Conservation (phyloP, 768 basidiomycete species). For the Mycena alexandri region DNA sequence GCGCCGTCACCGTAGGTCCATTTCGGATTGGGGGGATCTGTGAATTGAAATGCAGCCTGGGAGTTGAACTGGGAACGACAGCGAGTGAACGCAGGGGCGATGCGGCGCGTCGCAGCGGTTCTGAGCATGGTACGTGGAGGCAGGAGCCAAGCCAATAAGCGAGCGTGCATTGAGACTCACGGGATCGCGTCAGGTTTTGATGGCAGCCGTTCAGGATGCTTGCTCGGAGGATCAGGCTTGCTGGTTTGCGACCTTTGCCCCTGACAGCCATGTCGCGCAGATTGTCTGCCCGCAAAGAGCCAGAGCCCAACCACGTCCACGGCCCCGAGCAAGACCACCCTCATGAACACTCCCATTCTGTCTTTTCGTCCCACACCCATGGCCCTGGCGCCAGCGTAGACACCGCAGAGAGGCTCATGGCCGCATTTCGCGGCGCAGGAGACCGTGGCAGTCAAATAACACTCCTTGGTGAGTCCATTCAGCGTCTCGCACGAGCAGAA, state of each 20-base stretch:
- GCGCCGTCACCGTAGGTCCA: conserved; percentile 60
- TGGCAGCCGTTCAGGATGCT: neutral
- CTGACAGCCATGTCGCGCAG: conserved; percentile 16
- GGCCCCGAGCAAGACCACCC: conserved; percentile 53
- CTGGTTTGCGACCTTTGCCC: neutral
- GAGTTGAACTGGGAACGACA: conserved; percentile 37
- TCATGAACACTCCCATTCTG: conserved; percentile 49
- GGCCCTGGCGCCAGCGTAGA: conserved; percentile 55
- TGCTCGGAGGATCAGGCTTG: neutral
- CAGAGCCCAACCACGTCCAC: conserved; percentile 29
- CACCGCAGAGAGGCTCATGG: conserved; percentile 76
- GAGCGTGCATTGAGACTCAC: neutral
- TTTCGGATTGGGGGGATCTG: conserved; percentile 52
- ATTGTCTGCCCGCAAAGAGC: conserved; percentile 19
- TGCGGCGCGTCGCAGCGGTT: conserved; percentile 8
- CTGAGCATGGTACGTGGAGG: neutral
- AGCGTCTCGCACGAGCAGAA: neutral
- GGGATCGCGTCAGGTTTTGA: neutral
- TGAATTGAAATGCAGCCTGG: conserved; percentile 48
- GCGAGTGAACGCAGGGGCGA: neutral
- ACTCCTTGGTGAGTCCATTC: conserved; percentile 62
- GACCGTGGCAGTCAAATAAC: conserved; percentile 90
- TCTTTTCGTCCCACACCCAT: conserved; percentile 57
- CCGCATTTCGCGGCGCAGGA: conserved; percentile 74
- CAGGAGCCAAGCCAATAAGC: neutral